Percentiles rank a stretch among this genome's conserved stretches.
phyloP scores from a whole-genome alignment of 164 flowering plant species.

The Paratinospora sagittata region DNA sequence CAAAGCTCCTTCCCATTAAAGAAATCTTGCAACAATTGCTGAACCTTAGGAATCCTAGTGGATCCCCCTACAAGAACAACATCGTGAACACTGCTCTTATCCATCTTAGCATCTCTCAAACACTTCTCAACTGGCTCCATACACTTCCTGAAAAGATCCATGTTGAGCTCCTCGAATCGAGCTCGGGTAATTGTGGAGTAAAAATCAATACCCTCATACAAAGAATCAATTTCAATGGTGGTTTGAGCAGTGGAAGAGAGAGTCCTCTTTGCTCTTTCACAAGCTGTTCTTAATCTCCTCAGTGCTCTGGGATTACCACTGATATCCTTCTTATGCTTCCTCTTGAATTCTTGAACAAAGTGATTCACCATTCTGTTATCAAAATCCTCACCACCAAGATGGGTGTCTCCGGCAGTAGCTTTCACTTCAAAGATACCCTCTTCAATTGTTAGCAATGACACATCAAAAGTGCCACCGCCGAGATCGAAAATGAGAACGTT shows the following conservation, averaged over 20 bases:
- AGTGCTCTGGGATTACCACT: constrained; percentile 63
- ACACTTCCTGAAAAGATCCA: constrained; percentile 71
- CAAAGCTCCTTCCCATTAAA: constrained; percentile 69
- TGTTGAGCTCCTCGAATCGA: constrained; percentile 20
- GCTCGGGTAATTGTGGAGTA: constrained; percentile 64
- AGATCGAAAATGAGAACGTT: constrained; percentile 64
- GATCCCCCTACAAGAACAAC: constrained; percentile 71
- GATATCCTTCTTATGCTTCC: constrained; percentile 65
- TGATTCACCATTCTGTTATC: constrained; percentile 71
- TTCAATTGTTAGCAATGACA: constrained; percentile 59
- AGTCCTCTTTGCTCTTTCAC: constrained; percentile 67
- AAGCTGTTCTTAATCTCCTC: constrained; percentile 56
- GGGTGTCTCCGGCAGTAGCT: constrained; percentile 67
- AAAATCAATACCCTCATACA: constrained; percentile 65
- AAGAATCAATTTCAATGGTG: constrained; percentile 40
- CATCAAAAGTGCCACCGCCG: constrained; percentile 73
- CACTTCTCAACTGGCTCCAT: constrained; percentile 79
- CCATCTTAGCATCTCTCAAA: constrained; percentile 73
- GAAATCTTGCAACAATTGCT: constrained; percentile 62
- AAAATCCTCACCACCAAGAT: constrained; percentile 63
- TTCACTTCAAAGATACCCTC: constrained; percentile 74
- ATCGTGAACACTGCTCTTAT: constrained; percentile 54
- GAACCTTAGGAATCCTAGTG: constrained; percentile 70
- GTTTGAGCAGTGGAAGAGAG: constrained; percentile 44
- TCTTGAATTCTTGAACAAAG: constrained; percentile 64